phyloP scores from a whole-genome alignment of 805 yeast species.

The Teunomyces barrocoloradensis region DNA sequence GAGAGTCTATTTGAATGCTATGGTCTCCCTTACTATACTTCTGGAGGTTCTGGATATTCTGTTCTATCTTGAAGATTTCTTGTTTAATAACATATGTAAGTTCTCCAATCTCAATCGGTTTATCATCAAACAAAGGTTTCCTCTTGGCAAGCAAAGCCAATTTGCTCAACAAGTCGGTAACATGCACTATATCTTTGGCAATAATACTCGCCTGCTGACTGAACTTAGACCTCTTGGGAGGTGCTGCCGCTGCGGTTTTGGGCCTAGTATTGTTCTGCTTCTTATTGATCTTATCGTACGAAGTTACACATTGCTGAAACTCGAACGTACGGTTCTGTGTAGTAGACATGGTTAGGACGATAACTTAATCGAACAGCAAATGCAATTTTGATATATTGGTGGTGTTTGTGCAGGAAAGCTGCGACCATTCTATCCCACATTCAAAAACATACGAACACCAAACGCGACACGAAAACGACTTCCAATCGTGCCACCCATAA shows the following conservation, averaged over 20 bases:
- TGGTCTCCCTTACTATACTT: constrained; percentile 46
- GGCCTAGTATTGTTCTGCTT: constrained; percentile 23
- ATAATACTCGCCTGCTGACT: constrained; percentile 71
- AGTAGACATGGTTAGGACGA: constrained; percentile 11
- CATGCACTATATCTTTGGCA: constrained; percentile 85
- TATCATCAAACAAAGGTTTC: constrained; percentile 89
- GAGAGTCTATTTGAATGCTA: constrained; percentile 49
- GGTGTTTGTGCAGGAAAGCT: not conserved
- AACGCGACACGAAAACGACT: not conserved
- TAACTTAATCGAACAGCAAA: not conserved
- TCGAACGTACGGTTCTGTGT: constrained; percentile 86
- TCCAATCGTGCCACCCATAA: not conserved
- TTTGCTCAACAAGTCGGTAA: constrained; percentile 76
- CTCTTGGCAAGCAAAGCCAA: constrained; percentile 83
- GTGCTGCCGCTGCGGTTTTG: constrained; percentile 9
- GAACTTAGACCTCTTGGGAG: constrained; percentile 34
- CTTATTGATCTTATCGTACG: constrained; percentile 63
- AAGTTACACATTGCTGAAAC: constrained; percentile 85
- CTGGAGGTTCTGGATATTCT: constrained; percentile 62
- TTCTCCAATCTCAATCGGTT: constrained; percentile 91
- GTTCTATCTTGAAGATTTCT: constrained; percentile 79
- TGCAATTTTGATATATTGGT: constrained; percentile 1
- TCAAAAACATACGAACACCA: not conserved
- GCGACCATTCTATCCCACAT: not conserved
- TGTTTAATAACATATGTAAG: constrained; percentile 85